These are phyloP conservation scores for Leucosporidium scottii DNA, from an alignment of 768 basidiomycete genomes.

Conservation along the genomic window DNA sequence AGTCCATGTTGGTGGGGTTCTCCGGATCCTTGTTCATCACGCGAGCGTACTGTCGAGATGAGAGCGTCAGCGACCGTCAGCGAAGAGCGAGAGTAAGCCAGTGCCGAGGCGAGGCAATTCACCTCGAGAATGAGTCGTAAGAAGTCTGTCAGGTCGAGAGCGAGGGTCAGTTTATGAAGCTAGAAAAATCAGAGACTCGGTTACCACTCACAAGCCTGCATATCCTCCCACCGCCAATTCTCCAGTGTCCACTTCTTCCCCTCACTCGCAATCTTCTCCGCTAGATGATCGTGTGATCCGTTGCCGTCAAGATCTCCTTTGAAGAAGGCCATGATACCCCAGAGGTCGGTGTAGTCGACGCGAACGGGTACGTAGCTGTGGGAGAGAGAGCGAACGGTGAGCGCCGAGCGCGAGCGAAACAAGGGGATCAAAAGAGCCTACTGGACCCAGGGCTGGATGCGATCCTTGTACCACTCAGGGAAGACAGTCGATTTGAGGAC, in stretches of 20 bases:
- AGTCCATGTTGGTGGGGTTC: not conserved
- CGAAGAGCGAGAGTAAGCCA: too few species aligned
- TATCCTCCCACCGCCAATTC: conserved; percentile 34
- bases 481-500: conserved; percentile 31
- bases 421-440: conserved; percentile 9
- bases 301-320: conserved; percentile 45
- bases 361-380: conserved; percentile 28
- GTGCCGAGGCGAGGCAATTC: too few species aligned
- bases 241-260: conserved; percentile 43
- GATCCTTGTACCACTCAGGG: conserved; percentile 53
- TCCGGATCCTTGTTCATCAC: conserved; percentile 13
- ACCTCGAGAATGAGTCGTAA: conserved; percentile 15
- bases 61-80: not conserved
- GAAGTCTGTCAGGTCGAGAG: not conserved
- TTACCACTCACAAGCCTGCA: conserved; percentile 35
- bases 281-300: conserved; percentile 57
- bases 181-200: not conserved
- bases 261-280: conserved; percentile 51
- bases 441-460: conserved; percentile 83
- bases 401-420: too few species aligned
- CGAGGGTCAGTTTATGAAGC: not conserved
- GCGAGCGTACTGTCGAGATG: conserved; percentile 10
- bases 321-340: conserved; percentile 68
- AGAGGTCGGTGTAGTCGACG: conserved; percentile 43
- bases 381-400: not conserved